These are phyloP conservation scores for Limnomonas spitsbergensis DNA, from an alignment of 139 green algal species.

Conservation along the genomic window DNA sequence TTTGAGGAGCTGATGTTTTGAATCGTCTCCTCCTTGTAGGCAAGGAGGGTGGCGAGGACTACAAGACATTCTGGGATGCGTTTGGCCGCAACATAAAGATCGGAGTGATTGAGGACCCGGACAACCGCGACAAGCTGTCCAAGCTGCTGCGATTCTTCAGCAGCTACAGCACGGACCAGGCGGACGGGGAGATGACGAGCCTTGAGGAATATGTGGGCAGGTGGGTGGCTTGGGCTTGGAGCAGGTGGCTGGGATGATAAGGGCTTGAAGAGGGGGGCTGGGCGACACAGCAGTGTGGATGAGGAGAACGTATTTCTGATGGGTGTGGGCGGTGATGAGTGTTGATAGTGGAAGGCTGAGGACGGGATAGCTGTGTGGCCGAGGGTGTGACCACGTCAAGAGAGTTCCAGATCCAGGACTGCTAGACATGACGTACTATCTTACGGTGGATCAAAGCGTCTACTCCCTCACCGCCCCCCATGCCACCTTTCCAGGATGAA, in stretches of 20 bases:
- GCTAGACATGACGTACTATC: no score
- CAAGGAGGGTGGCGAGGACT: conserved; percentile 52
- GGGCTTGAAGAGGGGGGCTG: conserved; percentile 63
- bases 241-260: conserved; percentile 76
- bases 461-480: no score
- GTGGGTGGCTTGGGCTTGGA: conserved; percentile 82
- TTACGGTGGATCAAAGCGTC: no score
- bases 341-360: neutral
- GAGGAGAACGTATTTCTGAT: no score
- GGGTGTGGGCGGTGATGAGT: no score
- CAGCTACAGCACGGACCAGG: conserved; percentile 74
- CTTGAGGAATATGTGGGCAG: conserved; percentile 87
- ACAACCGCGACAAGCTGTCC: conserved; percentile 31
- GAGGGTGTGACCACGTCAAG: no score
- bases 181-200: conserved; percentile 62
- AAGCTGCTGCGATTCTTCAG: conserved; percentile 81
- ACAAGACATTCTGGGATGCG: conserved; percentile 86
- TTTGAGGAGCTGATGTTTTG: no score
- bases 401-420: no score
- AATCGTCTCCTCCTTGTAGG: no score
- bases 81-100: conserved; percentile 94
- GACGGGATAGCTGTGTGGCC: no score
- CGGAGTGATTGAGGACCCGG: conserved; percentile 92
- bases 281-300: neutral
- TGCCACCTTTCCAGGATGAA: conserved; percentile 73